Conservation (phyloP, 2,329 filamentous ascomycete genomes). For the Diplodia sapinea region DNA sequence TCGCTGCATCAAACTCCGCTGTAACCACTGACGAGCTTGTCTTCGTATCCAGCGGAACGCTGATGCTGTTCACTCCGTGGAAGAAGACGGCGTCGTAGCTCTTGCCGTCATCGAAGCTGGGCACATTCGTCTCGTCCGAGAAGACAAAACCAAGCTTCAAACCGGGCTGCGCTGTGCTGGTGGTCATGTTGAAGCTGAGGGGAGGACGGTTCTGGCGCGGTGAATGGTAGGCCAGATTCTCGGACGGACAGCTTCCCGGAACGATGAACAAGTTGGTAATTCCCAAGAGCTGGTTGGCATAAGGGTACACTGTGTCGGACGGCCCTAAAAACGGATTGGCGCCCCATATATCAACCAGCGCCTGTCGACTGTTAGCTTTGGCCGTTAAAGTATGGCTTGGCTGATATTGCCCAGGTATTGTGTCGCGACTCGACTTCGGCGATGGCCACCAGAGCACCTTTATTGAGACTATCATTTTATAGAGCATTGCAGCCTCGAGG, state of each 20-base stretch:
- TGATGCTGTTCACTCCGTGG: slow-evolving; percentile 47
- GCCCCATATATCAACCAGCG: slow-evolving; percentile 51
- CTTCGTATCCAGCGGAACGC: slow-evolving; percentile 46
- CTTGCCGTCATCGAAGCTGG: slow-evolving; percentile 36
- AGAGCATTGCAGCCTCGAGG: background rate
- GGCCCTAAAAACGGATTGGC: slow-evolving; percentile 51
- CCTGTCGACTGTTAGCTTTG: slow-evolving; percentile 39
- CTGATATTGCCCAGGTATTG: slow-evolving; percentile 1
- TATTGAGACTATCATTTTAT: background rate
- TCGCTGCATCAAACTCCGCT: slow-evolving; percentile 43
- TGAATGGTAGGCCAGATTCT: slow-evolving; percentile 48
- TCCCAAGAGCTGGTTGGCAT: slow-evolving; percentile 52
- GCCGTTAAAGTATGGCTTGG: background rate
- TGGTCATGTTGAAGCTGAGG: slow-evolving; percentile 39
- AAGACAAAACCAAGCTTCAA: slow-evolving; percentile 44
- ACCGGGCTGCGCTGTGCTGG: slow-evolving; percentile 42
- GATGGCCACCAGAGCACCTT: background rate
- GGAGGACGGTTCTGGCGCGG: slow-evolving; percentile 47
- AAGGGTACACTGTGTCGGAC: slow-evolving; percentile 51
- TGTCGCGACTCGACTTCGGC: background rate
- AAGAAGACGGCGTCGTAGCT: slow-evolving; percentile 53
- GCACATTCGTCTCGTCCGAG: slow-evolving; percentile 40
- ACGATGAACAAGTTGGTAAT: slow-evolving; percentile 45
- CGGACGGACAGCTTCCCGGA: slow-evolving; percentile 44
- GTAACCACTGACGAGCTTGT: slow-evolving; percentile 47